These are phyloP conservation scores for Backusella parvicylindrica DNA, from an alignment of 192 early-diverging fungal genomes.

Conservation along the genomic window DNA sequence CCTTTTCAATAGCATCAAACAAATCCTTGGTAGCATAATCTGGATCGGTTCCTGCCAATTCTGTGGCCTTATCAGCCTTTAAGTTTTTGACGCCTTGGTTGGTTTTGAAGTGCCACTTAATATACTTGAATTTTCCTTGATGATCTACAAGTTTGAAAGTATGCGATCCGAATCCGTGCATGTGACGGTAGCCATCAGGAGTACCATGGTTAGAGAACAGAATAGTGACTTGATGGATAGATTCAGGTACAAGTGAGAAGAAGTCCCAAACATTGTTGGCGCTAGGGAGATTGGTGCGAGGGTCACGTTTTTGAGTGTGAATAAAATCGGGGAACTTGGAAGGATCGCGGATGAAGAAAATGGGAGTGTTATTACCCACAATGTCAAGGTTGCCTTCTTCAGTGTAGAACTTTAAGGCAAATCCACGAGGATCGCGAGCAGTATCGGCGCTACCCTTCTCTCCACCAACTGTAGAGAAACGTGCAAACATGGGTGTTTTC, in stretches of 20 bases:
- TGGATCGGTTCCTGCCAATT: conserved; percentile 59
- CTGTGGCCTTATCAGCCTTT: conserved; percentile 56
- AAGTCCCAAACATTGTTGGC: conserved; percentile 77
- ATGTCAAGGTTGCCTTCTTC: conserved; percentile 82
- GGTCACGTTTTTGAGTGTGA: conserved; percentile 81
- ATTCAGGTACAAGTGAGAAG: conserved; percentile 72
- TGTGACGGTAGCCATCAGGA: conserved; percentile 72
- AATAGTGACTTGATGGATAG: conserved; percentile 75
- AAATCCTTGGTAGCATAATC: conserved; percentile 73
- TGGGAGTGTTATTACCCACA: conserved; percentile 83
- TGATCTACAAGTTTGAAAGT: conserved; percentile 72
- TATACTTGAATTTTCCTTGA: conserved; percentile 62
- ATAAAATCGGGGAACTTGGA: conserved; percentile 82
- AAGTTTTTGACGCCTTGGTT: conserved; percentile 76
- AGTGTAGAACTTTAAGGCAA: conserved; percentile 85
- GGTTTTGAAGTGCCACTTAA: conserved; percentile 85
- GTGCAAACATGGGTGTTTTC: conserved; percentile 76
- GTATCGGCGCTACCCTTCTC: conserved; percentile 73
- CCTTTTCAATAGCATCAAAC: conserved; percentile 65
- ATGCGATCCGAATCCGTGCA: conserved; percentile 84
- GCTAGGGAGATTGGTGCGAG: conserved; percentile 67
- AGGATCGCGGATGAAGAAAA: conserved; percentile 80
- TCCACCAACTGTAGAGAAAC: conserved; percentile 80
- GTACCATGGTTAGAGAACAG: conserved; percentile 82
- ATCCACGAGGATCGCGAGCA: conserved; percentile 76